A percentile compares a stretch with the other conserved stretches of the same genome.
phyloP scores from a whole-genome alignment of 768 basidiomycete species.

The Pholiota microspora region DNA sequence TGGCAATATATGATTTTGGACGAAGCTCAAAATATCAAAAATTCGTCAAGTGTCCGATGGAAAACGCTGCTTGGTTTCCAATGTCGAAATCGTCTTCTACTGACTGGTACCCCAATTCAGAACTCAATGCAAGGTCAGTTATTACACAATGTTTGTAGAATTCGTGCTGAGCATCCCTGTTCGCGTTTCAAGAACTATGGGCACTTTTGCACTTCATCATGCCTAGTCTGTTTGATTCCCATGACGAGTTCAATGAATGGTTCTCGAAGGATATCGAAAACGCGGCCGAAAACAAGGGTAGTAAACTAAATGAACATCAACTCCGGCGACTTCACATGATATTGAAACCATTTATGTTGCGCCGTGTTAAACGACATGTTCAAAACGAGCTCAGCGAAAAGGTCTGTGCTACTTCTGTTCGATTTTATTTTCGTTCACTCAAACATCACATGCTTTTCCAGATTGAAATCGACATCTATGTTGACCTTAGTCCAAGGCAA shows the following conservation, averaged over 20 bases:
- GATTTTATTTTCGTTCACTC: neutral
- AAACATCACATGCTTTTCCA: constrained; percentile 31
- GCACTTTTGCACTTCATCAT: constrained; percentile 99
- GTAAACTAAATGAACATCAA: constrained; percentile 93
- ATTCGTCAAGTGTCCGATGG: constrained; percentile 94
- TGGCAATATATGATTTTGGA: constrained; percentile 99
- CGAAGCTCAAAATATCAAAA: constrained; percentile 99
- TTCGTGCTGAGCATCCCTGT: neutral
- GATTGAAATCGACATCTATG: constrained; percentile 96
- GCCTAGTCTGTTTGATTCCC: constrained; percentile 98
- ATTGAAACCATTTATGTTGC: constrained; percentile 97
- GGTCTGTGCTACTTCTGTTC: constrained; percentile 31
- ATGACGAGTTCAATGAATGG: constrained; percentile 99
- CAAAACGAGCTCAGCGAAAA: constrained; percentile 99
- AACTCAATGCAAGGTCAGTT: constrained; percentile 96
- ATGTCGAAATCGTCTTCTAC: constrained; percentile 89
- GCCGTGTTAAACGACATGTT: constrained; percentile 97
- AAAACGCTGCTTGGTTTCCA: constrained; percentile 95
- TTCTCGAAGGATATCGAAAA: constrained; percentile 99
- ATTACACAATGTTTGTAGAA: neutral
- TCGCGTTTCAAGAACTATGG: constrained; percentile 75
- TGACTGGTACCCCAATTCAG: constrained; percentile 98
- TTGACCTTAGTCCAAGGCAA: constrained; percentile 92
- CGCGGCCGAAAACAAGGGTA: constrained; percentile 86
- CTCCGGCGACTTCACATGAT: constrained; percentile 96